Conservation (phyloP, 805 yeast species). For the Scheffersomyces lignosus region DNA sequence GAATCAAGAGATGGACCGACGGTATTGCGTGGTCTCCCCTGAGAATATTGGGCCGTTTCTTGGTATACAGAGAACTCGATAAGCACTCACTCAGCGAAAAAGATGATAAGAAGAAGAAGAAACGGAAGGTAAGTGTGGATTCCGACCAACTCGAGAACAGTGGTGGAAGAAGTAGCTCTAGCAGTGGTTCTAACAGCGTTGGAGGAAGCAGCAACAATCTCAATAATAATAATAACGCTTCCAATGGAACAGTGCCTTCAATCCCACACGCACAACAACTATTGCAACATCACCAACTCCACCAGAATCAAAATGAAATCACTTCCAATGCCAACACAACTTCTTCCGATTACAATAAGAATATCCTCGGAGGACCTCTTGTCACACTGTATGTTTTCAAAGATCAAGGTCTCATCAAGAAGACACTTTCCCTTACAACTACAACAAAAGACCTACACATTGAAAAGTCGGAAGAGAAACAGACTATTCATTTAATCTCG, state of each 20-base stretch:
- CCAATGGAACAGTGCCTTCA: conserved; percentile 1
- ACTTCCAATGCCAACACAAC: conserved; percentile 3
- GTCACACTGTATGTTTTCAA: conserved; percentile 64
- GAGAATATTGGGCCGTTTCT: conserved; percentile 79
- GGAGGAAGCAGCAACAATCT: too few species aligned
- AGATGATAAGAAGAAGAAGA: conserved; percentile 43
- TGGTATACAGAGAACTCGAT: conserved; percentile 72
- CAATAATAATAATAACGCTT: too few species aligned
- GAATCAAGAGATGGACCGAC: conserved; percentile 94
- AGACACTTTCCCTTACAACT: conserved; percentile 61
- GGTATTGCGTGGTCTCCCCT: conserved; percentile 95
- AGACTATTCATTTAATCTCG: conserved; percentile 71
- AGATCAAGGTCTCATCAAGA: conserved; percentile 75
- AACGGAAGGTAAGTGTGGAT: conserved; percentile 19
- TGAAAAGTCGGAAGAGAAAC: conserved; percentile 26
- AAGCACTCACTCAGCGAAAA: conserved; percentile 41
- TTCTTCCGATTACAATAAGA: conserved; percentile 10
- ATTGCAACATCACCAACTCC: conserved; percentile 3
- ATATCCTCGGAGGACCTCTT: conserved; percentile 53
- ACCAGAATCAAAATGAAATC: conserved; percentile 3
- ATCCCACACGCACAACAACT: conserved; percentile 6
- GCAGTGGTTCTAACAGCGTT: too few species aligned
- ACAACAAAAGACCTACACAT: conserved; percentile 25
- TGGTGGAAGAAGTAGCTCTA: conserved; percentile 2
- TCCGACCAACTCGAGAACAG: conserved; percentile 9